These are phyloP conservation scores for Exophiala aquamarina DNA, from an alignment of 2,329 filamentous ascomycete genomes.

Conservation along the genomic window DNA sequence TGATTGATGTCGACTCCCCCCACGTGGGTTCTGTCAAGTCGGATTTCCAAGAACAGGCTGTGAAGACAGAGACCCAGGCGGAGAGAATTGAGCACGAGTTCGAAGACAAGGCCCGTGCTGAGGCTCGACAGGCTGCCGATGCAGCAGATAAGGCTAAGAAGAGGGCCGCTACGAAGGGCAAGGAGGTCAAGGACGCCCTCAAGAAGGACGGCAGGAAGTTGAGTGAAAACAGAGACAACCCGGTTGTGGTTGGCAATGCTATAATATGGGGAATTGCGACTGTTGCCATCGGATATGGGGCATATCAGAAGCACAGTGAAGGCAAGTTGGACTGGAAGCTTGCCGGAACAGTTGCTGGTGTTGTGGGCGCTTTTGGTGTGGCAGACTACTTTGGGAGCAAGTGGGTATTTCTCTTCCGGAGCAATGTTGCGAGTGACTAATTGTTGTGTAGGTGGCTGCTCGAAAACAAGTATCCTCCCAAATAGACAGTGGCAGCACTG, in stretches of 20 bases:
- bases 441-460: constrained; percentile 45
- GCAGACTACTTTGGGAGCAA: constrained; percentile 52
- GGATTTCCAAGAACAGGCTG: constrained; percentile 40
- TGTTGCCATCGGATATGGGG: constrained; percentile 47
- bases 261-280: constrained; percentile 41
- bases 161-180: constrained; percentile 28
- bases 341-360: constrained; percentile 43
- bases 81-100: constrained; percentile 45
- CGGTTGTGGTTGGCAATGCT: constrained; percentile 48
- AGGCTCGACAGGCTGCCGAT: constrained; percentile 27
- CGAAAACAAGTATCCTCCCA: constrained; percentile 52
- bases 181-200: constrained; percentile 30
- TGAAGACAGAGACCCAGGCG: constrained; percentile 48
- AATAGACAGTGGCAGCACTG: constrained; percentile 33
- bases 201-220: constrained; percentile 32
- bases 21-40: constrained; percentile 45
- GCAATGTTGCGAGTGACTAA: background rate
- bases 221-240: constrained; percentile 44
- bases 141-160: constrained; percentile 35
- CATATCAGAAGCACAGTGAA: constrained; percentile 46
- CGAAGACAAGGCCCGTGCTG: constrained; percentile 29
- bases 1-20: constrained; percentile 49
- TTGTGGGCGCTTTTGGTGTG: constrained; percentile 44
- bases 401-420: constrained; percentile 35
- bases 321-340: constrained; percentile 49